These are phyloP conservation scores for Xylaria castorea DNA, from an alignment of 495 filamentous ascomycete species.

Conservation along the genomic window DNA sequence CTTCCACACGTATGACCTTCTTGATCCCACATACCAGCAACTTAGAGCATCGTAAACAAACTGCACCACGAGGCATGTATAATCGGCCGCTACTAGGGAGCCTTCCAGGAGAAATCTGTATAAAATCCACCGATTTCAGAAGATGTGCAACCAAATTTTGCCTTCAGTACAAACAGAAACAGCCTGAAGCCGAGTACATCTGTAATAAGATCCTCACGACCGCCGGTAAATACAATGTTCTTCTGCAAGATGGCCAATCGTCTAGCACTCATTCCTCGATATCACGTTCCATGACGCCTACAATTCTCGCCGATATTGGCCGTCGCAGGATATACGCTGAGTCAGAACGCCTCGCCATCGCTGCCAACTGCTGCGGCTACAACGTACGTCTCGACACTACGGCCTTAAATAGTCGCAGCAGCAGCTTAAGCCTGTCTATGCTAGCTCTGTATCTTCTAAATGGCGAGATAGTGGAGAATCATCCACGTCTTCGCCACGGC, in stretches of 20 bases:
- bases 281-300: slow-evolving; percentile 44
- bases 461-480: slow-evolving; percentile 45
- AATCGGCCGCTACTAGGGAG: slow-evolving; percentile 32
- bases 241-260: slow-evolving; percentile 33
- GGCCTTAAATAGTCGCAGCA: slow-evolving; percentile 31
- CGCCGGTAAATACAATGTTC: slow-evolving; percentile 40
- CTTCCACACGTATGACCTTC: slow-evolving; percentile 38
- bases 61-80: slow-evolving; percentile 12
- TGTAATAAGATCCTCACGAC: slow-evolving; percentile 38
- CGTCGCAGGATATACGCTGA: slow-evolving; percentile 32
- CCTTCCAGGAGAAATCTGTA: slow-evolving; percentile 42
- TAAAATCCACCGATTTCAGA: slow-evolving; percentile 39
- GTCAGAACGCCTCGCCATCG: slow-evolving; percentile 42
- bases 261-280: not conserved
- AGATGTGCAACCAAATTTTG: slow-evolving; percentile 39
- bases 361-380: slow-evolving; percentile 42
- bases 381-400: slow-evolving; percentile 38
- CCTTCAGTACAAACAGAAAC: slow-evolving; percentile 33
- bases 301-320: slow-evolving; percentile 36
- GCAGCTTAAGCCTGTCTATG: slow-evolving; percentile 42
- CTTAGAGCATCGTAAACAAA: slow-evolving; percentile 36
- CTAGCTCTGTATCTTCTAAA: slow-evolving; percentile 44
- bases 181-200: slow-evolving; percentile 22
- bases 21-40: slow-evolving; percentile 37
- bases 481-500: slow-evolving; percentile 22